Percentiles rank a stretch among this genome's conserved stretches.
phyloP scores from a whole-genome alignment of 1,284 basidiomycete species.

The Boletus albobrunnescens region DNA sequence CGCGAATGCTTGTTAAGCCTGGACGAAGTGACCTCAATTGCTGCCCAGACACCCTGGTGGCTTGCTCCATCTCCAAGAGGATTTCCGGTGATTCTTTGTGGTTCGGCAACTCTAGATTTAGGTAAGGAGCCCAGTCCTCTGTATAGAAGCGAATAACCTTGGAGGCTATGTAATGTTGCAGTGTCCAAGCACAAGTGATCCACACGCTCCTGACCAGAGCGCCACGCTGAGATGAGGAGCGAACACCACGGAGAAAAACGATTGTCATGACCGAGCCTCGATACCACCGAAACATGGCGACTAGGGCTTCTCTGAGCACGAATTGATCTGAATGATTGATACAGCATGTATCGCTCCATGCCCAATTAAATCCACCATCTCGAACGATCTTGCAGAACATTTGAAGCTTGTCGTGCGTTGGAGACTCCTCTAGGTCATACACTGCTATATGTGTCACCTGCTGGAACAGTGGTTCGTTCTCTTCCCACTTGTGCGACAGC shows the following conservation, averaged over 20 bases:
- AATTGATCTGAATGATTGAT: background rate
- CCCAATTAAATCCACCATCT: background rate
- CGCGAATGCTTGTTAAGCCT: background rate
- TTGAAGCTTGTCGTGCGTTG: background rate
- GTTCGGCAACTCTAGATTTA: background rate
- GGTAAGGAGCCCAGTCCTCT: background rate
- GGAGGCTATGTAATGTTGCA: background rate
- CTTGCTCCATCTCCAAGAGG: background rate
- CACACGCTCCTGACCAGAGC: background rate
- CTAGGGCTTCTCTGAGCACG: background rate
- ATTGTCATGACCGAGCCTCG: background rate
- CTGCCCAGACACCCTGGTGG: background rate
- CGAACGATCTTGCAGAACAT: background rate
- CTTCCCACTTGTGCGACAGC: conserved; percentile 1
- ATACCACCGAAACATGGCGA: background rate
- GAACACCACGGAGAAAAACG: background rate
- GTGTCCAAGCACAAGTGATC: background rate
- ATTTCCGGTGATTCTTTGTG: background rate
- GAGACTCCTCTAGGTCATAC: background rate
- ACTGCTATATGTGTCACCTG: background rate
- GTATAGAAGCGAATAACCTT: background rate
- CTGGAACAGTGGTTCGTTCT: background rate
- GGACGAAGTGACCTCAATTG: background rate
- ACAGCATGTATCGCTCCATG: background rate
- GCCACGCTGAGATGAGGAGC: background rate